Conservation (phyloP, 306 rosid genomes). For the Arachis stenosperma region DNA sequence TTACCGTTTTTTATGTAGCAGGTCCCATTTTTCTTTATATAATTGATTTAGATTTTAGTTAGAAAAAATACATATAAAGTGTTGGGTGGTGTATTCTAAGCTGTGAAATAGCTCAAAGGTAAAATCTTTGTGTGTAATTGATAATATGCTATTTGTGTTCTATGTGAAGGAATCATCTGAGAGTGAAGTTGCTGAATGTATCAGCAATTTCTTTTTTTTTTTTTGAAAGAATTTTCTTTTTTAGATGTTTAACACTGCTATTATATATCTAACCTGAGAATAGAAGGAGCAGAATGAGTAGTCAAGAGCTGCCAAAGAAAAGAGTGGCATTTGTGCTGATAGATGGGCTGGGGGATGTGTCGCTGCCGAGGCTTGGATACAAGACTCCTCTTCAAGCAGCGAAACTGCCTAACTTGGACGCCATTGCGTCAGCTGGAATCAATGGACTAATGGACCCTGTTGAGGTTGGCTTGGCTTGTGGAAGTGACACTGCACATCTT, state of each 20-base stretch:
- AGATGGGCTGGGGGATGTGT: conserved; percentile 95
- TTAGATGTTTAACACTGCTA: conserved; percentile 10
- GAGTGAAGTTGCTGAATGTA: conserved; percentile 35
- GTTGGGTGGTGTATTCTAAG: conserved; percentile 20
- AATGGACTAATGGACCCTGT: conserved; percentile 98
- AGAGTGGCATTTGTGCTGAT: conserved; percentile 95
- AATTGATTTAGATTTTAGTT: neutral
- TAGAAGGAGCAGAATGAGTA: conserved; percentile 47
- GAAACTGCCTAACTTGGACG: conserved; percentile 77
- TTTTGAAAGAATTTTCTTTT: neutral
- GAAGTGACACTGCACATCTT: conserved; percentile 98
- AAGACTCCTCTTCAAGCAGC: conserved; percentile 94
- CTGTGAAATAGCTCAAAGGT: neutral
- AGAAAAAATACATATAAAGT: neutral
- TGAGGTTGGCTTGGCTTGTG: conserved; percentile 96
- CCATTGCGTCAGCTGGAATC: conserved; percentile 86
- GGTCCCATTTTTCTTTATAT: neutral
- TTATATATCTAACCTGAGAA: conserved; percentile 6
- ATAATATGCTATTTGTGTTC: conserved; percentile 32
- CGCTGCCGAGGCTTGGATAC: conserved; percentile 74
- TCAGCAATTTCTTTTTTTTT: neutral
- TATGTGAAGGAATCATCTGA: conserved; percentile 20
- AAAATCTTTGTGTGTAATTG: conserved; percentile 27
- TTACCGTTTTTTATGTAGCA: neutral
- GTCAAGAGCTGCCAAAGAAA: conserved; percentile 61